Base-by-base conservation (phyloP, 2,329 filamentous ascomycete species). In the Sarocladium oryzae region DNA sequence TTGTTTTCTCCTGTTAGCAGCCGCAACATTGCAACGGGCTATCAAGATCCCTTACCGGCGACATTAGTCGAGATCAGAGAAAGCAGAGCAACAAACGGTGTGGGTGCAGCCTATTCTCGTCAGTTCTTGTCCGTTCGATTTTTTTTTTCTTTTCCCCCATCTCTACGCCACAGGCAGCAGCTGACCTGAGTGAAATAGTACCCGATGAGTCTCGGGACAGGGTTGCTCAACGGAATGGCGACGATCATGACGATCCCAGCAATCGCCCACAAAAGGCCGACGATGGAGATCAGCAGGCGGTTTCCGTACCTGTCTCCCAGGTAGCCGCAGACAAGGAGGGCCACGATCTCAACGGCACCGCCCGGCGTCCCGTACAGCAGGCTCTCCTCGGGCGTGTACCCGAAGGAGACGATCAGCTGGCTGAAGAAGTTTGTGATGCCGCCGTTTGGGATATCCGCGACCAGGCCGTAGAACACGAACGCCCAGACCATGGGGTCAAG, bases 281-380 rank as follows among this genome's bases (percentile, higher is more conserved):
- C 50, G 21, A 49, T 50, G 11, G 37, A 52, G 21, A 53, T 55
- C 15, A 58, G 38, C 36, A 57, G 43, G 4, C 51, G 28, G 35
- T 40, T 49, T 33, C 51, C 55, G 38, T 53, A 48, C 26, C 54
- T 18, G 26, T 56, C 54, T 11, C 54, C 54, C 16, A 51, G 18
- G 10, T 48, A 57, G 33, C 76, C 79, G 53, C 73, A 79, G 2
- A 71, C 58, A 13, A 86, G 63, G 9, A 86, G 65, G 0, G 76
- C 69, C 24, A 85, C 67, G 20, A 86, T 70, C 66, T 87, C 81
- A 30, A 87, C 74, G 0, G 77, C 83, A 4, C 85, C 85, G 8
- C 79, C 81, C 0, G 85, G 84, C 0, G 77, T 79, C 37, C 82
- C 83, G 54, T 85, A 79, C 1, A 88, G 73, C 2, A 88, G 69